Base-by-base conservation (phyloP, 345 rosid species). In the Durio zibethinus region DNA sequence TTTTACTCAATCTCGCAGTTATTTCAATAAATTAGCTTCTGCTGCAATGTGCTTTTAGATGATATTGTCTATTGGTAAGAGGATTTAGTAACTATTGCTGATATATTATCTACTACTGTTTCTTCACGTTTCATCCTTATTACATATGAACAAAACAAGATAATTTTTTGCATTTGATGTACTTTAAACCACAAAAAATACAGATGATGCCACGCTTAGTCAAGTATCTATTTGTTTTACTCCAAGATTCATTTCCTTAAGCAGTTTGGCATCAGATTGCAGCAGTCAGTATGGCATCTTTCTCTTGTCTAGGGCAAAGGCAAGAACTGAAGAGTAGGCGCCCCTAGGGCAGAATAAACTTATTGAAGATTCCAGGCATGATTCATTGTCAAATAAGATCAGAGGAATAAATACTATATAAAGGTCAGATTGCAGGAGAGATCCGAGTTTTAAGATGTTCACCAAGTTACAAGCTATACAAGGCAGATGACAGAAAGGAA, bases 11-110 rank as follows among this genome's bases (percentile, higher is more conserved):
- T 14, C 10, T 16, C 10, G 59, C 29, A 47, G 42, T 48, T 33
- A 73, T 54, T 74, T 53, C 36, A 56, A 45, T 45, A 45, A 74
- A 67, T 27, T 65, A 65, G 66, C 73, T 64, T 52, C 75, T 43
- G 23, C 57, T 77, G 21, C 60, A 75, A 31, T 10, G 16, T 36
- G 27, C 72, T 63, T 75, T 27, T 27, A 47, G 15, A 69, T 27
- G 57, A 45, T 69, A 16, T 59, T 54, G 53, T 57, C 54, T 31
- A n/a, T 71, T 18, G 42, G 3, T 3, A 10, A 10, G 33, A 23
- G 33, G 31, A 25, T 25, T 23, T 57, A 25, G 4, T 10, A 57
- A 57, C 31, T 23, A 10, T 54, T 54, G 29, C 60, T 21, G 12
- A n/a, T 53, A 52, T 52, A 52, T 52, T 18, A 21, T 54, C 60